phyloP scores from a whole-genome alignment of 2,329 filamentous ascomycete species.

The Aspergillus ustus region DNA sequence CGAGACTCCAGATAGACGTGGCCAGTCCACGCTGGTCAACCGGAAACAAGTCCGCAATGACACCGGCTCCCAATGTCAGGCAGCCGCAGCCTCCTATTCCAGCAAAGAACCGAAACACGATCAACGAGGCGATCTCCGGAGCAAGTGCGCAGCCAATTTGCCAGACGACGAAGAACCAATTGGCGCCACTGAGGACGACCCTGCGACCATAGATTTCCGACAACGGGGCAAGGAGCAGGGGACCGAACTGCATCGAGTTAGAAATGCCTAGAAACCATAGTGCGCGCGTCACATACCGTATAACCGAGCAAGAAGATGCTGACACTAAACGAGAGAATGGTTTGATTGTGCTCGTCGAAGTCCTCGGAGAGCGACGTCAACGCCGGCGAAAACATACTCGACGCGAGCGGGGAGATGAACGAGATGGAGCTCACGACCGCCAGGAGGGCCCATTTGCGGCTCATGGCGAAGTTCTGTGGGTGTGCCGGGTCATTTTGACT shows the following conservation, averaged over 20 bases:
- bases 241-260: constrained; percentile 49
- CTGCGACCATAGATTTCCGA: constrained; percentile 68
- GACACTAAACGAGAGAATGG: constrained; percentile 34
- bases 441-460: constrained; percentile 33
- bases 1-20: constrained; percentile 50
- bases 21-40: constrained; percentile 48
- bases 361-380: constrained; percentile 30
- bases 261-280: not conserved
- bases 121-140: constrained; percentile 61
- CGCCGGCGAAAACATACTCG: constrained; percentile 39
- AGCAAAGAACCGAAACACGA: constrained; percentile 68
- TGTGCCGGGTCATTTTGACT: constrained; percentile 61
- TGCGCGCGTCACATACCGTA: constrained; percentile 23
- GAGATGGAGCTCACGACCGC: constrained; percentile 35
- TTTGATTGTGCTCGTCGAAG: constrained; percentile 28
- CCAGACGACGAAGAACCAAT: constrained; percentile 62
- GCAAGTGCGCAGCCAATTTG: constrained; percentile 64
- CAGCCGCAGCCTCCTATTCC: constrained; percentile 47
- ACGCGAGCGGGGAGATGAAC: constrained; percentile 37
- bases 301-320: constrained; percentile 38
- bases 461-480: constrained; percentile 57
- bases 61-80: constrained; percentile 50
- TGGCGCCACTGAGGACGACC: constrained; percentile 64
- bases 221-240: constrained; percentile 67
- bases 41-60: constrained; percentile 52